Conservation (phyloP, 2,329 filamentous ascomycete species). For the Ophiostoma montium region DNA sequence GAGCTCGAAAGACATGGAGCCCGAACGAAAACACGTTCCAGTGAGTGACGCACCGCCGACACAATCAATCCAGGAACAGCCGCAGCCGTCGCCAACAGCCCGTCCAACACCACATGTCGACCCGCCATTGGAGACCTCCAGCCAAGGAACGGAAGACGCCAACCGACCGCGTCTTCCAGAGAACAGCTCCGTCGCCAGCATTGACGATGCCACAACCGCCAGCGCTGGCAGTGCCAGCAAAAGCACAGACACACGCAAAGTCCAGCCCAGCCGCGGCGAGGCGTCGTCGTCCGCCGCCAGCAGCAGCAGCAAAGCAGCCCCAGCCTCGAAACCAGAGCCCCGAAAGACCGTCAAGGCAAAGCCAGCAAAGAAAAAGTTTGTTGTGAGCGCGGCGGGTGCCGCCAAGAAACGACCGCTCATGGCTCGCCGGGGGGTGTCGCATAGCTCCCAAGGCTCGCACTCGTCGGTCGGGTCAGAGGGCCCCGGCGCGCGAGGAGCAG, state of each 20-base stretch:
- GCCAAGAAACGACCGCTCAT: constrained; percentile 33
- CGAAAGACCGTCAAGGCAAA: constrained; percentile 2
- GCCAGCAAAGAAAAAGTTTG: constrained; percentile 22
- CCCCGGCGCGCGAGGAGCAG: constrained; percentile 12
- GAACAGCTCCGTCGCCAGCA: background rate
- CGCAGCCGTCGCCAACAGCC: constrained; percentile 24
- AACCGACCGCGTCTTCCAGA: background rate
- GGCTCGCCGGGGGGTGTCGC: constrained; percentile 25
- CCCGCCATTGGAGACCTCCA: constrained; percentile 34
- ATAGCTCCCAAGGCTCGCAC: constrained; percentile 36
- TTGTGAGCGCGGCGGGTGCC: constrained; percentile 26
- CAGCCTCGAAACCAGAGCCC: background rate
- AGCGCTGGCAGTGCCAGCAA: constrained; percentile 5
- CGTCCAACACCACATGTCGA: constrained; percentile 48
- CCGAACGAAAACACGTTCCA: background rate
- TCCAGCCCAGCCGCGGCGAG: background rate
- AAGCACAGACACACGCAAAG: background rate
- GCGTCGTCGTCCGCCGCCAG: background rate
- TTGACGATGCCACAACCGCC: background rate
- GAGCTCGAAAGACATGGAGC: background rate
- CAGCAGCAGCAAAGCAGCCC: constrained; percentile 3
- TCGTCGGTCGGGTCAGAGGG: constrained; percentile 25
- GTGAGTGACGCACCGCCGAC: constrained; percentile 32
- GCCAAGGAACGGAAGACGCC: constrained; percentile 21
- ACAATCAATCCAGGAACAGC: constrained; percentile 45